A percentile compares a stretch with the other conserved stretches of the same genome.
Evolutionary conservation across 2,329 filamentous ascomycete species (phyloP).

Genomic region (Apiospora phragmitis): DNA sequence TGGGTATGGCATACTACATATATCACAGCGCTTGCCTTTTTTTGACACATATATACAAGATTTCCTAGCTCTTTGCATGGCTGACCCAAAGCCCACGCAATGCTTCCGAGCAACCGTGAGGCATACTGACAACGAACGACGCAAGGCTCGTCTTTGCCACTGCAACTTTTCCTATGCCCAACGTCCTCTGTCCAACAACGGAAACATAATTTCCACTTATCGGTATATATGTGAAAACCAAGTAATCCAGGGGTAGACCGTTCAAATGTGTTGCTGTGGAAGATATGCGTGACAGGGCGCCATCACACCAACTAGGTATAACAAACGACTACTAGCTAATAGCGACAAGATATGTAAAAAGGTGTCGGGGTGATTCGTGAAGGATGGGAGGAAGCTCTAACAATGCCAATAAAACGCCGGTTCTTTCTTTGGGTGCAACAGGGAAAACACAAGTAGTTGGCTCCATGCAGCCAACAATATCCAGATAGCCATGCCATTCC

Average conservation of each 20-base stretch:
- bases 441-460: slow-evolving; percentile 12
- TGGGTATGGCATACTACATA: not conserved
- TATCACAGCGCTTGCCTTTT: not conserved
- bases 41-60: slow-evolving; percentile 5
- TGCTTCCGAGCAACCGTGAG: not conserved
- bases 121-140: not conserved
- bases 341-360: slow-evolving; percentile 6
- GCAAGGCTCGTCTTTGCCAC: not conserved
- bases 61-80: not conserved
- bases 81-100: not conserved
- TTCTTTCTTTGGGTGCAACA: slow-evolving; percentile 25
- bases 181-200: not conserved
- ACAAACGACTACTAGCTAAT: slow-evolving; percentile 8
- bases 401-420: slow-evolving; percentile 4
- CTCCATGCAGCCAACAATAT: slow-evolving; percentile 8
- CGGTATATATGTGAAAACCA: not conserved
- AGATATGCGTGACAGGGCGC: not conserved
- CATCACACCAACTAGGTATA: slow-evolving; percentile 5
- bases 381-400: not conserved
- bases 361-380: slow-evolving; percentile 3
- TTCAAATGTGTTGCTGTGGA: not conserved
- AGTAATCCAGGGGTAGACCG: not conserved
- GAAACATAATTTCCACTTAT: not conserved
- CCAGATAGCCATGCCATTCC: slow-evolving; percentile 23
- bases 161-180: not conserved